A percentile compares a stretch with the other conserved stretches of the same genome.
Evolutionary conservation across 2,329 filamentous ascomycete genomes (phyloP).

Genomic region (Aureobasidium sp.): DNA sequence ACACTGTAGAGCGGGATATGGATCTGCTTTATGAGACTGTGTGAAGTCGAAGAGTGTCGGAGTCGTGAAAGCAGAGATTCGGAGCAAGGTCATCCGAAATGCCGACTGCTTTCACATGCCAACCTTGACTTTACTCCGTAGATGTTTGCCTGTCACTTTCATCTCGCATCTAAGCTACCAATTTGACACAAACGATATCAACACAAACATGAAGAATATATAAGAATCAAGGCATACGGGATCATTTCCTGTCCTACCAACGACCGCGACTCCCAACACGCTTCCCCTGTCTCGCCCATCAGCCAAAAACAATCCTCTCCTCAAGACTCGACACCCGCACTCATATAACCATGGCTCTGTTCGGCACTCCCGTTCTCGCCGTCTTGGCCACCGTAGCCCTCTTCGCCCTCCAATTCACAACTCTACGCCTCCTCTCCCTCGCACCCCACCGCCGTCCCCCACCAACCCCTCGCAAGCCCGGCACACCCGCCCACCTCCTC

Average conservation of each 20-base stretch:
- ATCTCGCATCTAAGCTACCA: neutral
- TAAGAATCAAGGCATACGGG: neutral
- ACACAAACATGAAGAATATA: neutral
- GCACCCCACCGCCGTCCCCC: conserved; percentile 22
- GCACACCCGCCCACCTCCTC: conserved; percentile 51
- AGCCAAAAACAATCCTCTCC: neutral
- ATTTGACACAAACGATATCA: neutral
- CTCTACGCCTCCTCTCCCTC: conserved; percentile 34
- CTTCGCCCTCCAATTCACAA: conserved; percentile 25
- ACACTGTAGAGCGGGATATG: neutral
- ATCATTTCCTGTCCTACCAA: neutral
- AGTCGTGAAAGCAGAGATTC: neutral
- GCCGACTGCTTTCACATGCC: neutral
- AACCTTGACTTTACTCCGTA: neutral
- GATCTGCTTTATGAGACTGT: no score
- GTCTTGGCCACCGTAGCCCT: conserved; percentile 25
- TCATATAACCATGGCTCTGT: neutral
- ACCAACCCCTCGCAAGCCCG: conserved; percentile 20
- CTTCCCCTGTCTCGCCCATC: neutral
- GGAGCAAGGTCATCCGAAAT: neutral
- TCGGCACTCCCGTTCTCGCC: conserved; percentile 16
- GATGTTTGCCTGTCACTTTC: neutral
- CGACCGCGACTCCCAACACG: neutral
- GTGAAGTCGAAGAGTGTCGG: no score
- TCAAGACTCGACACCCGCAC: neutral